A percentile compares a stretch with the other conserved stretches of the same genome.
Evolutionary conservation across 176 grass and related monocot species (phyloP).

Genomic region (Elymus sibiricus): DNA sequence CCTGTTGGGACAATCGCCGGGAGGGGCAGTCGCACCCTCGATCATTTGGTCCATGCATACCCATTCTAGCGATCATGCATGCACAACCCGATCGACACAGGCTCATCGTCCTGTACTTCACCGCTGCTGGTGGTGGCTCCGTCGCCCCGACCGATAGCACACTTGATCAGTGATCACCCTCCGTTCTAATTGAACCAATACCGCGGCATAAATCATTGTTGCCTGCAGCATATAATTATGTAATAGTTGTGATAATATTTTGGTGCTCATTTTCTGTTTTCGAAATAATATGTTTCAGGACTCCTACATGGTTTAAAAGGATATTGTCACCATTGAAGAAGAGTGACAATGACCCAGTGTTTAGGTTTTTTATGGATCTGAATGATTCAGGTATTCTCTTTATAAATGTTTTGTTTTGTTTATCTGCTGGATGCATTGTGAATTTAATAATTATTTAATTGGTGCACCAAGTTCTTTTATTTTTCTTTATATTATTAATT

Average conservation of each 20-base stretch:
- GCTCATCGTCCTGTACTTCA: background rate
- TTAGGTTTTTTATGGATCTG: slow-evolving; percentile 97
- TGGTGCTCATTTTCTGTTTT: background rate
- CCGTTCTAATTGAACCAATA: too few relatives aligned
- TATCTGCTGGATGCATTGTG: slow-evolving; percentile 1
- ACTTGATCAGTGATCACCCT: too few relatives aligned
- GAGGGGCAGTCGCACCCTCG: background rate
- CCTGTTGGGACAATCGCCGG: background rate
- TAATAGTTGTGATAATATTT: background rate
- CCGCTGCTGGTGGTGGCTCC: too few relatives aligned
- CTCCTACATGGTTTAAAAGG: slow-evolving; percentile 74
- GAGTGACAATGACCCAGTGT: slow-evolving; percentile 69
- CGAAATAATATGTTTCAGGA: slow-evolving; percentile 37
- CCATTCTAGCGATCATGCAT: background rate
- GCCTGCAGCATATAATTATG: background rate
- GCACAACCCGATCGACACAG: background rate
- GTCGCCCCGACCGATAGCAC: too few relatives aligned
- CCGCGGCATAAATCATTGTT: background rate
- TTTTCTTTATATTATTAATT: background rate
- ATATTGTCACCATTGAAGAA: slow-evolving; percentile 66
- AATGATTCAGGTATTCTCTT: slow-evolving; percentile 84
- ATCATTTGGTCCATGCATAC: background rate
- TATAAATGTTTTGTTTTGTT: background rate
- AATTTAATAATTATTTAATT: background rate
- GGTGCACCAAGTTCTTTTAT: background rate